Evolutionary conservation across 176 grass and related monocot species (phyloP), one percentile per base, ranked within the genome.

Genomic region (Olyra latifolia): DNA sequence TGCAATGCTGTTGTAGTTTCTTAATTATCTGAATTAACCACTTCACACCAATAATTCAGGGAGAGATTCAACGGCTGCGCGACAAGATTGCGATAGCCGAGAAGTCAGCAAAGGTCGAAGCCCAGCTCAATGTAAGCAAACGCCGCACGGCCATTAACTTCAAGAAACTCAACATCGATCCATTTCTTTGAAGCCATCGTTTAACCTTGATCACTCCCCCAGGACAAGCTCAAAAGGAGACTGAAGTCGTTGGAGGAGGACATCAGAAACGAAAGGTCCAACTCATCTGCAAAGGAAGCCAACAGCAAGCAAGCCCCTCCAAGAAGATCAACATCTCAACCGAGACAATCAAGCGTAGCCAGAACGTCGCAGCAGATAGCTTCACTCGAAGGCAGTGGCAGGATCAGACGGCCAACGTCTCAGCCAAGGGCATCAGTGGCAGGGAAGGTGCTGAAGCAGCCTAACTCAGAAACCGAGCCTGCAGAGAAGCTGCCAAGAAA

Each of bases 221-320:
- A 98, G 95, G 92, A 98, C 3, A 98, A 95, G 73, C 85, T 98
- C 62, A 89, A 90, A 79, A 83, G 78, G 59, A 91, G 88, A 54
- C 19, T 98, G 41, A 98, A 91, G 68, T 87, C 86, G 66, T 45
- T 98, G 19, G 92, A 95, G 77, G 86, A 95, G 30, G 86, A 83
- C 19, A 69, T 89, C 86, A 87, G 76, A 86, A 88, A 86, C 48
- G 83, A 70, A 29, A 71, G 75, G 50, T 27, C 67, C 53, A 91
- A 75, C 27, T 40, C 84, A 65, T 49, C 81, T 70, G 43, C 75
- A 45, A 95, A 79, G 74, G 78, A 79, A 66, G 67, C 54, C 25
- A 89, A 84, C 29, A 89, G 82, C 29, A 78, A 91, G 63, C 77
- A 43, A 75, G 49, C 52, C 25, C 40, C 58, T 57, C 85, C 74